These are phyloP conservation scores for Austroboletus novae-zelandiae DNA, from an alignment of 1,284 basidiomycete genomes.

Conservation along the genomic window DNA sequence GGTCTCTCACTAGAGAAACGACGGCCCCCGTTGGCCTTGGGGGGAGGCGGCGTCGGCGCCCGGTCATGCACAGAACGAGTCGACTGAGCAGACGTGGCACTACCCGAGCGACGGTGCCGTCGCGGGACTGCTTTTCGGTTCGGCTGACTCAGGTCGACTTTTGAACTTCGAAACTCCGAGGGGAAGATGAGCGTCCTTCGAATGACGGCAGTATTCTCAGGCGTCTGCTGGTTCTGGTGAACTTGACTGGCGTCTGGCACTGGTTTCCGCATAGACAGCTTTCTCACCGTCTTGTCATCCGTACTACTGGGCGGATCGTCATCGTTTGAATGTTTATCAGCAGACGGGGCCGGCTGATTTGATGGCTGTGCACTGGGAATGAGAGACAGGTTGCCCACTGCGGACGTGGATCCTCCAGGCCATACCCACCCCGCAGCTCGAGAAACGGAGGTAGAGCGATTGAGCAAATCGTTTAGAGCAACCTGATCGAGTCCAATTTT, in stretches of 20 bases:
- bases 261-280: conserved; percentile 38
- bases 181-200: conserved; percentile 77
- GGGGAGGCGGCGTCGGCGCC: conserved; percentile 77
- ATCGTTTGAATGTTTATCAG: conserved; percentile 39
- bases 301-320: conserved; percentile 26
- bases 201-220: conserved; percentile 52
- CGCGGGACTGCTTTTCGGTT: conserved; percentile 52
- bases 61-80: conserved; percentile 72
- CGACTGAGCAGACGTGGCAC: conserved; percentile 50
- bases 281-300: conserved; percentile 37
- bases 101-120: conserved; percentile 55
- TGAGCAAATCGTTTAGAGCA: conserved; percentile 65
- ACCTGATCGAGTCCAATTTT: conserved; percentile 71
- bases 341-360: conserved; percentile 25
- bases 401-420: conserved; percentile 43
- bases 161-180: conserved; percentile 55
- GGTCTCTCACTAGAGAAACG: conserved; percentile 63
- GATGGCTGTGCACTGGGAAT: conserved; percentile 15
- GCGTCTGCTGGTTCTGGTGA: conserved; percentile 38
- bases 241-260: conserved; percentile 37
- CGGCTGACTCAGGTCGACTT: conserved; percentile 50
- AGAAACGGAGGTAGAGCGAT: conserved; percentile 67
- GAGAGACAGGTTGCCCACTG: conserved; percentile 10
- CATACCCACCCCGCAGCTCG: conserved; percentile 43
- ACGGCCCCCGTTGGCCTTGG: conserved; percentile 50